phyloP scores from a whole-genome alignment of 139 green algal genomes.

The Chlamydomonas schloesseri region DNA sequence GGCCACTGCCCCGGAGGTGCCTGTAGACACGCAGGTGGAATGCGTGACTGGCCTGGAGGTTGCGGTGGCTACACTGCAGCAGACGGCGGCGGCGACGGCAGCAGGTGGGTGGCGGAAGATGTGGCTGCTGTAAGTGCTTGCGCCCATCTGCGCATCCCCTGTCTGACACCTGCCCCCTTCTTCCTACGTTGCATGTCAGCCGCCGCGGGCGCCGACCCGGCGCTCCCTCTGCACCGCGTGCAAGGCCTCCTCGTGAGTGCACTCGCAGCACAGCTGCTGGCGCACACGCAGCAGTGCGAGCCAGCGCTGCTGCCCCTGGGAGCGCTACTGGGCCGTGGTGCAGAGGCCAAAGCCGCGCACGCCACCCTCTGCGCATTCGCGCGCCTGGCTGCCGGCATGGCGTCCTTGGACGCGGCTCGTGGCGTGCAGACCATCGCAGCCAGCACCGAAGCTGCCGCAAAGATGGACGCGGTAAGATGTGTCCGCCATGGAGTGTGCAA shows the following conservation, averaged over 20 bases:
- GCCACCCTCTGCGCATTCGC: conserved; percentile 16
- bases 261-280: conserved; percentile 22
- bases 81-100: too few relatives aligned
- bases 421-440: neutral
- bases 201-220: neutral
- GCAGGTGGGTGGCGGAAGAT: too few relatives aligned
- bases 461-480: neutral
- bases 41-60: too few relatives aligned
- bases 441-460: neutral
- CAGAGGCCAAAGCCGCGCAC: neutral
- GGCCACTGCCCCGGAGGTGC: too few relatives aligned
- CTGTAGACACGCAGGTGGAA: too few relatives aligned
- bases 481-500: too few relatives aligned
- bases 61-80: too few relatives aligned
- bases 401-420: neutral
- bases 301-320: conserved; percentile 32
- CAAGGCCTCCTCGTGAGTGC: neutral
- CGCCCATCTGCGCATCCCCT: too few relatives aligned
- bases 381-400: neutral
- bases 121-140: too few relatives aligned
- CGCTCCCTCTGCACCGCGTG: neutral
- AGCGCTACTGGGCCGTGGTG: too few relatives aligned
- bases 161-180: too few relatives aligned
- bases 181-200: too few relatives aligned
- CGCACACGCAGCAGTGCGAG: conserved; percentile 31